phyloP scores from a whole-genome alignment of 805 yeast species.

The Yarrowia sp. region DNA sequence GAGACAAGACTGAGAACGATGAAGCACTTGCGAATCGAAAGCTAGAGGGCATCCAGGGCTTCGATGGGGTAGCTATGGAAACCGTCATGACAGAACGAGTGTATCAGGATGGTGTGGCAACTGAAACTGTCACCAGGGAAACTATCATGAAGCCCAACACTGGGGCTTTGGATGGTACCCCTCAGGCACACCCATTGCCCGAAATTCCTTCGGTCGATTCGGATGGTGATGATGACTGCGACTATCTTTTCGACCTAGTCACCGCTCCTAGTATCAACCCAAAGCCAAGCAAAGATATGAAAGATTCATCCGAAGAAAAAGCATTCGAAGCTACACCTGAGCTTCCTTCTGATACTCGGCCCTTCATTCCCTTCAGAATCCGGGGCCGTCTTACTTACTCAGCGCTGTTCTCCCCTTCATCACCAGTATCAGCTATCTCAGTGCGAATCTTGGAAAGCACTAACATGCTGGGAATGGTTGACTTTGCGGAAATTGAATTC shows the following conservation, averaged over 20 bases:
- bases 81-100: constrained; percentile 23
- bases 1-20: background rate
- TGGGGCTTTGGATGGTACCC: background rate
- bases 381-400: constrained; percentile 25
- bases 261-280: constrained; percentile 21
- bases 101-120: constrained; percentile 25
- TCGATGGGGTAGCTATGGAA: constrained; percentile 13
- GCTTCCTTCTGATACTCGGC: background rate
- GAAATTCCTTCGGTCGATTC: constrained; percentile 1
- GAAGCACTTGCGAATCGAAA: background rate
- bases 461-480: constrained; percentile 34
- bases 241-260: constrained; percentile 25
- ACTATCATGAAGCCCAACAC: constrained; percentile 1
- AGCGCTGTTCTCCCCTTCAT: constrained; percentile 12
- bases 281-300: background rate
- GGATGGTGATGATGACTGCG: constrained; percentile 24
- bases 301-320: background rate
- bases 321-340: background rate
- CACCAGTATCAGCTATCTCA: constrained; percentile 15
- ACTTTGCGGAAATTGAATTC: constrained; percentile 28
- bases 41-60: background rate
- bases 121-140: constrained; percentile 11
- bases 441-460: constrained; percentile 23
- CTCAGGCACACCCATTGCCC: constrained; percentile 1
- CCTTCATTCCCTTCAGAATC: constrained; percentile 22